Evolutionary conservation across 805 yeast genomes (phyloP), one percentile per base, ranked within the genome.

Genomic region (Saturnispora halmiae): DNA sequence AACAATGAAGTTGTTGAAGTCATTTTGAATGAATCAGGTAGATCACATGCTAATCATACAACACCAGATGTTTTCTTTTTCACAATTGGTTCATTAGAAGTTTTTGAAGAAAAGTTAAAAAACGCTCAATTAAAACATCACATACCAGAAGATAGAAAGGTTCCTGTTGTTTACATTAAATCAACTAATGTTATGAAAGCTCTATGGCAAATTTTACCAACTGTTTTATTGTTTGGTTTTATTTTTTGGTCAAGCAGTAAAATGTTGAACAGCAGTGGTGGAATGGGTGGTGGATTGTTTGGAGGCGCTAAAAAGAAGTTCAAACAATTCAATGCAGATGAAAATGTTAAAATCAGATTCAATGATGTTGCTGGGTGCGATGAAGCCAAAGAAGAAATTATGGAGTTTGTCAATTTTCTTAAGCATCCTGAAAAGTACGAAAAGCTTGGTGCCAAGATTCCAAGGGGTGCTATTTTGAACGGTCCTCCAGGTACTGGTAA

Each of bases 401-500:
- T 86, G 94, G 96, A 87, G 63, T 87, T 87, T 66, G 96, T 87
- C 41, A 77, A 79, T 57, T 87, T 87, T 55, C 70, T 87, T 61
- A 87, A 85, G 60, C 73, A 84, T 46, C 96, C 96, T 8, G 64
- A 67, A 36, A 83, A 84, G 58, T 87, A 85, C 62, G 95, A 86
- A 61, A 76, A 72, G 46, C 67, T 87, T 43, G 96, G 96, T 34
- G 96, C 96, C 9, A 84, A 86, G 60, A 87, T 87, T 47, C 96
- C 96, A 41, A 72, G 96, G 59, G 96, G 96, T 58, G 96, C 96
- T 6, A 83, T 87, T 49, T 65, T 87, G 38, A 81, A 94, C 10
- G 96, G 96, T 50, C 94, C 95, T 14, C 96, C 96, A 32, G 96
- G 96, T 68, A 87, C 96, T 3, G 96, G 96, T 75, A 87, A 87